Percentiles rank a stretch among this genome's conserved stretches.
phyloP scores from a whole-genome alignment of 768 basidiomycete genomes.

The Boletus sp. region DNA sequence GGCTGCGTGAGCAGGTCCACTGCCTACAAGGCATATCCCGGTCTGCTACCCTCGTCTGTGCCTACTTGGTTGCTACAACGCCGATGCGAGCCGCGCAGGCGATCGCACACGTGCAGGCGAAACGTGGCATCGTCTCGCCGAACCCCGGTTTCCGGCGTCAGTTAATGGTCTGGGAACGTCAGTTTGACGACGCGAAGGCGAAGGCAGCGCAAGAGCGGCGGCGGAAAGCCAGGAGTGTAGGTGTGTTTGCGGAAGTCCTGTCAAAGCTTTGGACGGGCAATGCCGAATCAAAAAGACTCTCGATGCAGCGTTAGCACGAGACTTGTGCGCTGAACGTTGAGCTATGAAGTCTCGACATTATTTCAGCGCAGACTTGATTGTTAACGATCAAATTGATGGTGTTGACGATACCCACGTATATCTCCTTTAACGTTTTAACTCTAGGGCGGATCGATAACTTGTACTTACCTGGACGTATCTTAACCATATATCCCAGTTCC shows the following conservation, averaged over 20 bases:
- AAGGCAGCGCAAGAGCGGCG: conserved; percentile 17
- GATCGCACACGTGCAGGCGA: conserved; percentile 51
- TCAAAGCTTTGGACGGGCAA: conserved; percentile 19
- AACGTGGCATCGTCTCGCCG: conserved; percentile 60
- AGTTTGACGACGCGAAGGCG: conserved; percentile 28
- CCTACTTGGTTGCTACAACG: conserved; percentile 57
- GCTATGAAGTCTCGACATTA: too few relatives aligned
- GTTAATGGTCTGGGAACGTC: conserved; percentile 39
- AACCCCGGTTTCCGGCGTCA: conserved; percentile 69
- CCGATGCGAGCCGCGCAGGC: conserved; percentile 54
- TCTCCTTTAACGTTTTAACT: background rate
- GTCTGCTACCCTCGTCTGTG: conserved; percentile 73
- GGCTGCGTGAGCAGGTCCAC: conserved; percentile 53
- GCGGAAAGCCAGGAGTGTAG: conserved; percentile 5
- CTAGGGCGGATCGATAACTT: too few relatives aligned
- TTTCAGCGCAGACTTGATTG: too few relatives aligned
- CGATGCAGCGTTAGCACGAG: background rate
- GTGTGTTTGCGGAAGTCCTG: conserved; percentile 5
- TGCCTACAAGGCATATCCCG: conserved; percentile 75
- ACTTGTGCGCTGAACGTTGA: background rate
- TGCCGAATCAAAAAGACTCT: background rate
- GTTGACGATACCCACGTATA: background rate
- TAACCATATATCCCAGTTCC: background rate
- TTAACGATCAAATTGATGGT: too few relatives aligned
- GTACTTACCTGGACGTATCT: background rate